These are phyloP conservation scores for Paraphoma sp. DNA, from an alignment of 2,329 filamentous ascomycete species.

Conservation along the genomic window DNA sequence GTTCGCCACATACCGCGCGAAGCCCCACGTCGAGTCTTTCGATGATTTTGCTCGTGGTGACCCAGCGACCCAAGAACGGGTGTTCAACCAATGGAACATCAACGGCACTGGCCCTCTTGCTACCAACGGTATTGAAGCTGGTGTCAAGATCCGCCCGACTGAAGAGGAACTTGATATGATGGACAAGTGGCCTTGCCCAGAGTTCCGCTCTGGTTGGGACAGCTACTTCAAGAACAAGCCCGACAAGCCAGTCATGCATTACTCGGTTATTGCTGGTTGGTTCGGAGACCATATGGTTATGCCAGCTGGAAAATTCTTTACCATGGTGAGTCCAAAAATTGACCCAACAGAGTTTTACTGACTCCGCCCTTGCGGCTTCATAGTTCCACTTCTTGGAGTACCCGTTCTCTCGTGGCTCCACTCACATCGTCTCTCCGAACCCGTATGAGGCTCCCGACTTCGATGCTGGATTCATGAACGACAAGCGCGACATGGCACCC, in stretches of 20 bases:
- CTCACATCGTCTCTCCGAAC: slow-evolving; percentile 73
- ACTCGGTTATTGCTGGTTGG: slow-evolving; percentile 70
- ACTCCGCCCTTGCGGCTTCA: no score
- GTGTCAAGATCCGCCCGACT: slow-evolving; percentile 77
- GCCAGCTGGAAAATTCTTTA: slow-evolving; percentile 81
- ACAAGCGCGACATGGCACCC: slow-evolving; percentile 82
- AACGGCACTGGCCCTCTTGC: slow-evolving; percentile 80
- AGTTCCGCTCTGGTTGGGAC: slow-evolving; percentile 79
- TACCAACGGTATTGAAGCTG: slow-evolving; percentile 81
- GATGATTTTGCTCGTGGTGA: slow-evolving; percentile 81
- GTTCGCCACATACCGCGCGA: slow-evolving; percentile 74
- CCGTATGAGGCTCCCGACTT: slow-evolving; percentile 80
- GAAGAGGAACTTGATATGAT: slow-evolving; percentile 71
- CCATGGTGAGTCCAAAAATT: slow-evolving; percentile 62
- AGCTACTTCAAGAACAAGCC: slow-evolving; percentile 85
- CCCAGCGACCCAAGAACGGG: slow-evolving; percentile 73
- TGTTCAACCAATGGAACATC: slow-evolving; percentile 78
- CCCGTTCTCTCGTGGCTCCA: slow-evolving; percentile 57
- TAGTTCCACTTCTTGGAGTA: slow-evolving; percentile 27
- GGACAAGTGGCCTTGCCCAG: slow-evolving; percentile 74
- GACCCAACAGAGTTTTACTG: no score
- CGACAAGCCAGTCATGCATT: slow-evolving; percentile 88
- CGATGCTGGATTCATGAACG: slow-evolving; percentile 84
- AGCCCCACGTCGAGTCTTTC: slow-evolving; percentile 77
- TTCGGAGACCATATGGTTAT: slow-evolving; percentile 62